Evolutionary conservation across 1,284 basidiomycete species (phyloP).

Genomic region (Irpex rosettiformis): DNA sequence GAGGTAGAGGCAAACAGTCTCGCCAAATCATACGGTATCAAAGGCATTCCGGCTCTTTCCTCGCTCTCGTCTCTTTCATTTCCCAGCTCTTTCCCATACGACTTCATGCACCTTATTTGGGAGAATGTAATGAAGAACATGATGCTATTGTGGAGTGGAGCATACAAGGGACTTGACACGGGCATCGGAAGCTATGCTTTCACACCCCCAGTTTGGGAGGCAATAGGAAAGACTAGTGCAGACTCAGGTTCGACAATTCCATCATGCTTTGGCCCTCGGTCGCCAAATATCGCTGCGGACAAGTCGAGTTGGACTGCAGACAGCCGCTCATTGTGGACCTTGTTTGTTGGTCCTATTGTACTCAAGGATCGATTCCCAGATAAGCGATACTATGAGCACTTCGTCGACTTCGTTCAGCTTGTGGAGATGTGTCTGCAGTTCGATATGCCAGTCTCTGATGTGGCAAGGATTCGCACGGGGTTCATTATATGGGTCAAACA

Average conservation of each 20-base stretch:
- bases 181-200: constrained; percentile 32
- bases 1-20: constrained; percentile 23
- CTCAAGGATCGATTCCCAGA: constrained; percentile 29
- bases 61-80: constrained; percentile 35
- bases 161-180: constrained; percentile 35
- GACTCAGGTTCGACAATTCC: constrained; percentile 33
- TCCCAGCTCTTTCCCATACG: constrained; percentile 39
- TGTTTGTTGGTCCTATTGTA: constrained; percentile 37
- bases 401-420: constrained; percentile 36
- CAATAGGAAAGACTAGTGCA: constrained; percentile 34
- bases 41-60: constrained; percentile 33
- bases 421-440: constrained; percentile 39
- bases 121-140: constrained; percentile 38
- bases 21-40: constrained; percentile 37
- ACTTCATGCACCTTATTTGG: no score
- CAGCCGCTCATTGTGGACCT: constrained; percentile 35
- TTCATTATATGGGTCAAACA: constrained; percentile 37
- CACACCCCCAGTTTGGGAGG: constrained; percentile 32
- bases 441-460: constrained; percentile 31
- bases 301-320: constrained; percentile 26
- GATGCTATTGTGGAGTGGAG: constrained; percentile 35
- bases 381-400: constrained; percentile 39
- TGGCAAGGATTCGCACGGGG: constrained; percentile 30
- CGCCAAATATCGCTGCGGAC: constrained; percentile 35
- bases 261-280: constrained; percentile 32